Evolutionary conservation across 345 rosid genomes (phyloP).

Genomic region (Bretschneidera sinensis): DNA sequence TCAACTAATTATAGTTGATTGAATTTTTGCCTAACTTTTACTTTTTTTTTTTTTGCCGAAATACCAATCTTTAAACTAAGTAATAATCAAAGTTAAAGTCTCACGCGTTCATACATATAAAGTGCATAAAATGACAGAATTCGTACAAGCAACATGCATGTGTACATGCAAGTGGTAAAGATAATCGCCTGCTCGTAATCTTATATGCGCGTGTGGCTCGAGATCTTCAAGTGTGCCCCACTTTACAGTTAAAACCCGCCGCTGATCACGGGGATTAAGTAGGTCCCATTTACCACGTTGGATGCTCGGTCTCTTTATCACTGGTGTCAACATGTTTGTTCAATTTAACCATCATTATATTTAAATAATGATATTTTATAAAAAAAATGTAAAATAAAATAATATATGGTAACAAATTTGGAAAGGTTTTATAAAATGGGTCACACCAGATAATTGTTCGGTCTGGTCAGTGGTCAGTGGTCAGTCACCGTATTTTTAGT

Average conservation of each 20-base stretch:
- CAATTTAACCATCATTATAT: constrained; percentile 20
- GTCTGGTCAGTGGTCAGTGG: no score
- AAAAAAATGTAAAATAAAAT: constrained; percentile 19
- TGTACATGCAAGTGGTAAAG: neutral
- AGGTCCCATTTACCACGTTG: constrained; percentile 33
- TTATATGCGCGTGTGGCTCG: constrained; percentile 53
- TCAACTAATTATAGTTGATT: neutral
- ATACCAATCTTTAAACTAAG: neutral
- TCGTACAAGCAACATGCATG: constrained; percentile 5
- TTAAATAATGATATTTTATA: constrained; percentile 15
- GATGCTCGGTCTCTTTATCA: constrained; percentile 4
- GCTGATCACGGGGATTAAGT: constrained; percentile 30
- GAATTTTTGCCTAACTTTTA: constrained; percentile 18
- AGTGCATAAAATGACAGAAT: constrained; percentile 15
- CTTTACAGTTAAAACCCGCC: constrained; percentile 26
- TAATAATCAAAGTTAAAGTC: neutral
- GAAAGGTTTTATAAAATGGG: no score
- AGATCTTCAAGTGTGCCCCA: constrained; percentile 31
- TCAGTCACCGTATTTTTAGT: neutral
- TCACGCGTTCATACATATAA: neutral
- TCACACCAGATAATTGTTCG: no score
- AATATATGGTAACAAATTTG: constrained; percentile 22
- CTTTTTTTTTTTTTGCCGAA: constrained; percentile 1
- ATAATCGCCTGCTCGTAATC: constrained; percentile 14
- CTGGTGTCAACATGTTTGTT: constrained; percentile 2